Percentiles rank a stretch among this genome's conserved stretches.
Conservation (phyloP, 2,329 filamentous ascomycete genomes). For the Botrytis hyacinthi region DNA sequence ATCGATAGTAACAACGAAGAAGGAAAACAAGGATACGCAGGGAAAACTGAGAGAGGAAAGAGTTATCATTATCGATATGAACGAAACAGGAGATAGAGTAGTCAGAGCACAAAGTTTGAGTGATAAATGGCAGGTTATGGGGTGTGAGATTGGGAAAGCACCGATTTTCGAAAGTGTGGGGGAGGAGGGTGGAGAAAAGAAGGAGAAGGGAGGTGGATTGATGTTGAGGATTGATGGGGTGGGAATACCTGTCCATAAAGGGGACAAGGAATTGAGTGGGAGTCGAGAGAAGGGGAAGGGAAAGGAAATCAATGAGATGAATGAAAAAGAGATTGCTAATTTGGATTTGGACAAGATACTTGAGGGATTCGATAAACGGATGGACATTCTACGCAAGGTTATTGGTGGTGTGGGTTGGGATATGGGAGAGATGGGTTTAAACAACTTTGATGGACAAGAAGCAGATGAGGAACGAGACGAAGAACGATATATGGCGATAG, state of each 20-base stretch:
- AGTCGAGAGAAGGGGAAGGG: conserved; percentile 16
- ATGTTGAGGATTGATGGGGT: conserved; percentile 63
- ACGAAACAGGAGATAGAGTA: conserved; percentile 52
- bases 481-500: conserved; percentile 10
- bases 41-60: conserved; percentile 38
- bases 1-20: background rate
- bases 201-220: conserved; percentile 38
- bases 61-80: conserved; percentile 56
- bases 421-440: background rate
- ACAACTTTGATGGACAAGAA: conserved; percentile 5
- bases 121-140: conserved; percentile 67
- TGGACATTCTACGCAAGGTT: conserved; percentile 54
- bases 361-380: conserved; percentile 57
- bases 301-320: conserved; percentile 14
- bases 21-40: conserved; percentile 5
- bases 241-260: conserved; percentile 27
- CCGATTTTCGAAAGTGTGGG: conserved; percentile 58
- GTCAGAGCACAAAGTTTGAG: conserved; percentile 70
- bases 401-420: conserved; percentile 40
- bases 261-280: conserved; percentile 12
- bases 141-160: conserved; percentile 53
- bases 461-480: conserved; percentile 18
- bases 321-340: conserved; percentile 26
- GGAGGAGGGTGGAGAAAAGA: conserved; percentile 34
- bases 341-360: conserved; percentile 53